Evolutionary conservation across 208 protist species (phyloP), one percentile per base, ranked within the genome.

Genomic region (Jaenimonas drosophilae): DNA sequence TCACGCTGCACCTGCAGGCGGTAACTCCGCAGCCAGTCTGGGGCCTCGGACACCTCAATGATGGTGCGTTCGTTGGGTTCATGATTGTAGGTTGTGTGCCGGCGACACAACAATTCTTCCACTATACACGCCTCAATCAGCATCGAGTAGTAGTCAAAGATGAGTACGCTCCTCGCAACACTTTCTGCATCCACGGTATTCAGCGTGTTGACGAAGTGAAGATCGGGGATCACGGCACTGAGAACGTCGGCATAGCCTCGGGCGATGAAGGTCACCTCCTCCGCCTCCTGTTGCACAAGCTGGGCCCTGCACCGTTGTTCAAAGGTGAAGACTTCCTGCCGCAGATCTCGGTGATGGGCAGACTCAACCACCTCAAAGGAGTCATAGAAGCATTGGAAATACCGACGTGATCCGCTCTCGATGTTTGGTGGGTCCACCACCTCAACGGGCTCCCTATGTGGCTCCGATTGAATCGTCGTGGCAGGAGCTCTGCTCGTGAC

Each of bases 351-450:
- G 34, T 59, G 39, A 49, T 51, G 49, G 5, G 14, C 16, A 28
- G 47, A 31, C 4, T 45, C 49, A 4, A 46, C 31, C 14, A 40
- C 16, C 23, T 29, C 41, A 50, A 76, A 76, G 0, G 68, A 76
- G 27, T 70, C 37, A 34, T 75, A 69, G 47, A 69, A 75, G n/a
- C 59, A 59, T 6, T 61, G 46, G 30, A 69, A 69, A 34, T 69
- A 75, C 12, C 55, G 24, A 27, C 11, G 23, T 33, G 42, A 11
- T 33, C 24, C 42, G 26, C n/a, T 48, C 9, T 34, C 31, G 14
- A 16, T 34, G 31, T 9, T 14, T 34, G n/a, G n/a, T n/a, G n/a
- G n/a, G n/a, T 21, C 37, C 16, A 11, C 16, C 11, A 42, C 23
- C 37, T 6, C 7, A 21, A 21, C 16, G 19, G 23, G 37, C 7